Evolutionary conservation across 257 asterid genomes (phyloP), one percentile per base, ranked within the genome.

Genomic region (Apocynum venetum): DNA sequence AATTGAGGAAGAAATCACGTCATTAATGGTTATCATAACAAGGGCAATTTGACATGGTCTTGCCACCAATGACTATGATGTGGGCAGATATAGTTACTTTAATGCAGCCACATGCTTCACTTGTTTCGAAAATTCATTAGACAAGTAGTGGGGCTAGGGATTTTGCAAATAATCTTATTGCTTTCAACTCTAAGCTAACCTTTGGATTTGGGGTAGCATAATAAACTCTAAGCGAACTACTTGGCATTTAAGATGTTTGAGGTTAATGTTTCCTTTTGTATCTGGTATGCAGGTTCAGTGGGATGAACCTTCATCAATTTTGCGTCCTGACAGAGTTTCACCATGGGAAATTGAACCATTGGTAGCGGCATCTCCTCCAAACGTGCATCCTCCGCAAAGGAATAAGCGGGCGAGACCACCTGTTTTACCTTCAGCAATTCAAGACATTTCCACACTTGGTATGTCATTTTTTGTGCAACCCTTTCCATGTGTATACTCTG

Each of bases 301-400:
- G 99, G 99, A 96, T 83, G 99, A 96, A 80, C 97, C 95, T 52
- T 92, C 99, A 52, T 79, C 96, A 61, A 89, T 91, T 69, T 56
- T 88, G 81, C 99, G 99, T 31, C 98, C 99, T 0, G 96, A 90
- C 68, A 90, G 85, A 77, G 93, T 96, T 83, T 96, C 99, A 63
- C 87, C 98, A 5, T 96, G 99, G 98, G 99, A 96, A 70, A 84
- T 91, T 71, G 99, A 96, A 81, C 97, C 99, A 19, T 82, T 93
- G 74, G 84, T 88, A 77, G 87, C 96, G 52, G 78, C 93, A 78
- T 69, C 88, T 44, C 92, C 96, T 82, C 86, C 96, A 60, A 92
- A 82, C 84, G 74, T 91, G 35, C 98, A 87, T 81, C 90, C 89
- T 80, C 93, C 89, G 79, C 98, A 87, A 79, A 93, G 97, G 85